These are phyloP conservation scores for Candida tallmaniae DNA, from an alignment of 805 yeast genomes.

Conservation along the genomic window DNA sequence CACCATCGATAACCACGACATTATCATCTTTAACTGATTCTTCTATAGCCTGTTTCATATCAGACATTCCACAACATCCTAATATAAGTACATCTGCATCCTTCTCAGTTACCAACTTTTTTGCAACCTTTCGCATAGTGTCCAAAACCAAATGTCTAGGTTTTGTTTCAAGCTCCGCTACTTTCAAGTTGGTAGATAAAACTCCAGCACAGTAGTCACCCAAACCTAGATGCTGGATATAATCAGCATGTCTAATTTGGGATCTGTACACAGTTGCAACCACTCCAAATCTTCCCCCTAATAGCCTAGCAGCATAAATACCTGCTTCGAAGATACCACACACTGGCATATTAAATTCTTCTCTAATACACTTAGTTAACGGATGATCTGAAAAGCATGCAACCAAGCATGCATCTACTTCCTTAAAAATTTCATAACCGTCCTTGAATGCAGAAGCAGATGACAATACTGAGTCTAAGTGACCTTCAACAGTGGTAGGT, in stretches of 20 bases:
- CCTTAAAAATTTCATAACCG: conserved; percentile 1
- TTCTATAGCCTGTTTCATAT: conserved; percentile 6
- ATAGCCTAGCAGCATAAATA: conserved; percentile 2
- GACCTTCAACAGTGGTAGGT: conserved; percentile 5
- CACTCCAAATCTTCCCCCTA: conserved; percentile 5
- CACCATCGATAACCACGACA: conserved; percentile 5
- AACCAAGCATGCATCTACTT: conserved; percentile 4
- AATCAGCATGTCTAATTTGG: conserved; percentile 4
- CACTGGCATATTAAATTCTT: conserved; percentile 4
- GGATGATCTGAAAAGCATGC: conserved; percentile 7
- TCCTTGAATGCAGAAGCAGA: conserved; percentile 3
- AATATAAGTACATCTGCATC: conserved; percentile 3
- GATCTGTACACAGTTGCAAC: conserved; percentile 6
- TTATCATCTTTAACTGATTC: conserved; percentile 2
- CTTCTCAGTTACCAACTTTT: conserved; percentile 1
- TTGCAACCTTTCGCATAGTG: conserved; percentile 2
- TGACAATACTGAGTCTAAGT: conserved; percentile 3
- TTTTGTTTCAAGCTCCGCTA: conserved; percentile 2
- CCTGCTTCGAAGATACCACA: conserved; percentile 6
- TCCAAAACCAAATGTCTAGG: conserved; percentile 1
- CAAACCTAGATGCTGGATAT: conserved; percentile 1
- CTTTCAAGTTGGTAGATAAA: conserved; percentile 1
- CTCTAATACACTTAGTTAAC: conserved; percentile 4
- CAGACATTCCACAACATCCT: conserved; percentile 7
- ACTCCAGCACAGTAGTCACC: conserved; percentile 2